Percentiles rank a stretch among this genome's conserved stretches.
Conservation (phyloP, 257 asterid species). For the Prunella vulgaris region DNA sequence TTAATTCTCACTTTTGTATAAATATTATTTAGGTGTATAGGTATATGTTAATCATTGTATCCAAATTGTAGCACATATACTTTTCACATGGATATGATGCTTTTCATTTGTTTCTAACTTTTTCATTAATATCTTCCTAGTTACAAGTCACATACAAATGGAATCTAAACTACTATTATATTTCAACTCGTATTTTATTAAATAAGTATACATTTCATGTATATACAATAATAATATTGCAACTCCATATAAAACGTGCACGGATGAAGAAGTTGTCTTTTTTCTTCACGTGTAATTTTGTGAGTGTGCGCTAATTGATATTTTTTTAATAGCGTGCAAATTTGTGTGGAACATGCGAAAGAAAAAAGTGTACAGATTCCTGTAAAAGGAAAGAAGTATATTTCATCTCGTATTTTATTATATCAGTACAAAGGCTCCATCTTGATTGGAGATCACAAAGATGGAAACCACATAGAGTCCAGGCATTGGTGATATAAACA, state of each 20-base stretch:
- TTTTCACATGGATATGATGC: not conserved
- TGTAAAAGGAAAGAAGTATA: too few species aligned
- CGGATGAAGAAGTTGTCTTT: too few species aligned
- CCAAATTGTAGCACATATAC: not conserved
- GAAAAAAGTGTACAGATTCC: too few species aligned
- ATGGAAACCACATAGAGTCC: constrained; percentile 20
- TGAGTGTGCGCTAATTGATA: too few species aligned
- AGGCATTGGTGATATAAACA: constrained; percentile 32
- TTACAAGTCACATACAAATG: too few species aligned
- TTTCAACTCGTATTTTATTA: not conserved
- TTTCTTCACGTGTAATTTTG: too few species aligned
- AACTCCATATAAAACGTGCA: not conserved
- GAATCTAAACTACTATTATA: not conserved
- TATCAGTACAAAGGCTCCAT: not conserved
- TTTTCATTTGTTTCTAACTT: too few species aligned
- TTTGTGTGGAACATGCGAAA: too few species aligned
- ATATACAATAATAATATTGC: not conserved
- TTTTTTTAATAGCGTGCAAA: too few species aligned
- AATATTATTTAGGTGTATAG: not conserved
- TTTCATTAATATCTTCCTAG: not conserved
- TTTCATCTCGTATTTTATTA: too few species aligned
- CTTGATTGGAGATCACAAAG: constrained; percentile 30
- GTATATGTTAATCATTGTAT: constrained; percentile 11
- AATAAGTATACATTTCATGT: not conserved
- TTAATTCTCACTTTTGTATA: not conserved